Evolutionary conservation across 176 grass and related monocot species (phyloP).

Genomic region (Rhipidocladum racemiflorum): DNA sequence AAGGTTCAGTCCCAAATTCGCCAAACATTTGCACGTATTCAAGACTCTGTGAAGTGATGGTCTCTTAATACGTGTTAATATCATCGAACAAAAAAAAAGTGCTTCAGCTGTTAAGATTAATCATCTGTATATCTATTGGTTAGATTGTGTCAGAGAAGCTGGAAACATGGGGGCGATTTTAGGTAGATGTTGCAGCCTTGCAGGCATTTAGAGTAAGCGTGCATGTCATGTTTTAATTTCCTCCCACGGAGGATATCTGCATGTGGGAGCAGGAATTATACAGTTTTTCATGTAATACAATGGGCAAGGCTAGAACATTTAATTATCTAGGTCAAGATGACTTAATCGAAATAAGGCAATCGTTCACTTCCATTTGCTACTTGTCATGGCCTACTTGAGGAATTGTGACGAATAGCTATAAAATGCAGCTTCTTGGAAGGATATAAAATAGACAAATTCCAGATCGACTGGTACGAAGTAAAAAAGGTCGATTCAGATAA

Average conservation of each 20-base stretch:
- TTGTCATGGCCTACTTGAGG: not conserved
- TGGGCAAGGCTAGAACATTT: not conserved
- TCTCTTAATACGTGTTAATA: not conserved
- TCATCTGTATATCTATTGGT: not conserved
- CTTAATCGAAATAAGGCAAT: not conserved
- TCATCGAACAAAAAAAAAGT: not conserved
- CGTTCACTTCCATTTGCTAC: not conserved
- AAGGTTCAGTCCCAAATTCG: slow-evolving; percentile 6
- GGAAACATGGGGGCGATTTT: not conserved
- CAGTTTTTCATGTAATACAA: not conserved
- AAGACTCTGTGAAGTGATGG: not conserved
- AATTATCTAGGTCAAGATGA: not conserved
- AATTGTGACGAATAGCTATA: not conserved
- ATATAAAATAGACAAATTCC: not conserved
- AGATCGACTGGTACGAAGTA: not conserved
- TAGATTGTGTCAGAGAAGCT: not conserved
- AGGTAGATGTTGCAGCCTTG: not conserved
- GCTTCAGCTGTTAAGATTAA: not conserved
- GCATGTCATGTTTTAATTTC: not conserved
- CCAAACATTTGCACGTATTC: not conserved
- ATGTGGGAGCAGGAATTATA: not conserved
- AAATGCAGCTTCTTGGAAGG: not conserved
- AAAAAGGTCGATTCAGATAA: not conserved
- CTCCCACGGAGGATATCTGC: not conserved
- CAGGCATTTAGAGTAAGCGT: not conserved